These are phyloP conservation scores for Jackrogersella minutella DNA, from an alignment of 495 filamentous ascomycete species.

Conservation along the genomic window DNA sequence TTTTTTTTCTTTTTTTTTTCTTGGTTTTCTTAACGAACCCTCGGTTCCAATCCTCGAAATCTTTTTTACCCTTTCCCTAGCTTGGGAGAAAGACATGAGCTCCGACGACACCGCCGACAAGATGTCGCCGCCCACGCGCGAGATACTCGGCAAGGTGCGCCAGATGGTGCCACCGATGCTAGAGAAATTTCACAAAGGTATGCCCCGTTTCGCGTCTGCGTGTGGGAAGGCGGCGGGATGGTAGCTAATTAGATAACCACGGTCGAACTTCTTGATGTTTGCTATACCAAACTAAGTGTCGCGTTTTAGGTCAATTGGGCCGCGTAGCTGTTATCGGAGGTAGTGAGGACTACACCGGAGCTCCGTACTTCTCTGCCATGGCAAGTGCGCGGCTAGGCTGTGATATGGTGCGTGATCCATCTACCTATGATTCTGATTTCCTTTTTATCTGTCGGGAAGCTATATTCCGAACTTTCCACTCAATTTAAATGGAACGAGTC, in stretches of 20 bases:
- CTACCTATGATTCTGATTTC: not conserved
- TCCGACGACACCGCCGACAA: conserved; percentile 28
- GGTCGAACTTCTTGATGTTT: too few species aligned
- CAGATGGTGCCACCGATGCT: conserved; percentile 95
- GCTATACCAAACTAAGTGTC: not conserved
- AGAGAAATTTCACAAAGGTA: conserved; percentile 96
- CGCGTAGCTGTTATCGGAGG: conserved; percentile 94
- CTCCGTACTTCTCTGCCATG: conserved; percentile 97
- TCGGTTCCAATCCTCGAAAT: not conserved
- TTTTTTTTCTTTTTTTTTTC: too few species aligned
- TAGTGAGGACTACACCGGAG: conserved; percentile 94
- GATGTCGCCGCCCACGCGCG: conserved; percentile 61
- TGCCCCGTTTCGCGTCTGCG: not conserved
- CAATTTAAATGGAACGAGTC: not conserved
- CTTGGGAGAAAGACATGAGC: conserved; percentile 31
- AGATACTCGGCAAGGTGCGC: conserved; percentile 80
- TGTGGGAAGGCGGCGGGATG: not conserved
- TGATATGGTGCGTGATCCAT: conserved; percentile 70
- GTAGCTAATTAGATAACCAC: too few species aligned
- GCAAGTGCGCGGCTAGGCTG: conserved; percentile 88
- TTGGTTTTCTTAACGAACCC: too few species aligned
- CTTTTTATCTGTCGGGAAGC: not conserved
- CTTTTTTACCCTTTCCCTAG: not conserved
- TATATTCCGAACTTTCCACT: not conserved
- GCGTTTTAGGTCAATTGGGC: conserved; percentile 79